phyloP scores from a whole-genome alignment of 768 basidiomycete species.

The Tricholoma sp. region DNA sequence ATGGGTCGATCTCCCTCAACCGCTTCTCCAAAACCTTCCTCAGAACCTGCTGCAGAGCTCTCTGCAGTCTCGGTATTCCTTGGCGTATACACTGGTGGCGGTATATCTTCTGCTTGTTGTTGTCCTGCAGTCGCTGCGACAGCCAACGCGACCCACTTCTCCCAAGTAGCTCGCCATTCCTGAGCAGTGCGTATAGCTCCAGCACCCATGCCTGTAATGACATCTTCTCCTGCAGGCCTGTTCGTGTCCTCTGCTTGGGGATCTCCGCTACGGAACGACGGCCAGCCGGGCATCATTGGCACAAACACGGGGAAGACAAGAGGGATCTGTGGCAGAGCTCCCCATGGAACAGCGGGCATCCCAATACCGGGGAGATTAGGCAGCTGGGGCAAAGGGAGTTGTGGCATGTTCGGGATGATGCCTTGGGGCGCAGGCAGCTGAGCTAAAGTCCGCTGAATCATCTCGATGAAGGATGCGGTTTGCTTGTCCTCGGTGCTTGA shows the following conservation, averaged over 20 bases:
- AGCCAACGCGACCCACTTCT: slow-evolving; percentile 65
- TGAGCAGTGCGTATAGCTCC: slow-evolving; percentile 47
- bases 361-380: slow-evolving; percentile 67
- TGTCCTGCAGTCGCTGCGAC: slow-evolving; percentile 42
- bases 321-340: slow-evolving; percentile 58
- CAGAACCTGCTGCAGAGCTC: slow-evolving; percentile 7
- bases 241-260: slow-evolving; percentile 24
- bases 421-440: slow-evolving; percentile 56
- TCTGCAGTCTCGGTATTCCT: slow-evolving; percentile 36
- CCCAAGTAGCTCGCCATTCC: slow-evolving; percentile 68
- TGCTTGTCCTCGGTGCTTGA: slow-evolving; percentile 30
- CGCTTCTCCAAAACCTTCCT: slow-evolving; percentile 8
- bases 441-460: slow-evolving; percentile 71
- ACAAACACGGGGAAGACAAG: slow-evolving; percentile 79
- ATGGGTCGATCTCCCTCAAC: slow-evolving; percentile 5
- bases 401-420: slow-evolving; percentile 41
- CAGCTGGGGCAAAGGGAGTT: slow-evolving; percentile 48
- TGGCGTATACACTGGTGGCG: slow-evolving; percentile 74
- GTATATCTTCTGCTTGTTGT: slow-evolving; percentile 41
- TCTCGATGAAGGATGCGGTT: slow-evolving; percentile 53
- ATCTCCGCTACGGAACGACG: slow-evolving; percentile 55
- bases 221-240: slow-evolving; percentile 30
- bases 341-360: slow-evolving; percentile 61
- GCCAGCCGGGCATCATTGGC: slow-evolving; percentile 59
- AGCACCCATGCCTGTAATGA: slow-evolving; percentile 32